Percentiles rank a stretch among this genome's conserved stretches.
Evolutionary conservation across 2,329 filamentous ascomycete genomes (phyloP).

Genomic region (Cladosporium sphaerospermum): DNA sequence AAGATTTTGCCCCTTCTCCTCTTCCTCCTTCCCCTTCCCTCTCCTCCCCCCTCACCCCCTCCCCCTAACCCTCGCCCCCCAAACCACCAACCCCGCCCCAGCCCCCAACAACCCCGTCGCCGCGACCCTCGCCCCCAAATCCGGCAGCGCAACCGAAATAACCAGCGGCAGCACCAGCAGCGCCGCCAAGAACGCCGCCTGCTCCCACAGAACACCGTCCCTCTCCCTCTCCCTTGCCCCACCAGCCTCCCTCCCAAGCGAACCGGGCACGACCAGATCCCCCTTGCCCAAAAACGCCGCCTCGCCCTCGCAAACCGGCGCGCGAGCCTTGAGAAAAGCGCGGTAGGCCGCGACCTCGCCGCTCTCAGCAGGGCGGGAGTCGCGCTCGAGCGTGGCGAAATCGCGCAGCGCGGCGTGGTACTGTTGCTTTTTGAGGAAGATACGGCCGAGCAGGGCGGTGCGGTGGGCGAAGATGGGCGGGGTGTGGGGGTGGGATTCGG

Average conservation of each 20-base stretch:
- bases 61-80: constrained; percentile 2
- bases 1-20: too few species aligned
- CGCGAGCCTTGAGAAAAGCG: constrained; percentile 49
- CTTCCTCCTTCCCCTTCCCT: too few species aligned
- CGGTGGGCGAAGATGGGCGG: constrained; percentile 49
- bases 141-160: constrained; percentile 38
- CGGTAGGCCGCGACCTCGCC: constrained; percentile 51
- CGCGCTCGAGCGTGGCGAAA: constrained; percentile 49
- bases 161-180: constrained; percentile 36
- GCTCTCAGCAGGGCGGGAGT: constrained; percentile 43
- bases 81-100: constrained; percentile 29
- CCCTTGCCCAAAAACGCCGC: constrained; percentile 52
- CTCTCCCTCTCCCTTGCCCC: not conserved
- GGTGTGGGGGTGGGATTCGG: constrained; percentile 48
- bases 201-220: constrained; percentile 1
- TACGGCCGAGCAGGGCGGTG: constrained; percentile 55
- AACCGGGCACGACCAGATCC: constrained; percentile 46
- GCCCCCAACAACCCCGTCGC: constrained; percentile 34
- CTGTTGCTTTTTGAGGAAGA: constrained; percentile 60
- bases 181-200: constrained; percentile 30
- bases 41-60: not conserved
- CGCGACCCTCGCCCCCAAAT: constrained; percentile 35
- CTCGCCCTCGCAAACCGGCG: constrained; percentile 54
- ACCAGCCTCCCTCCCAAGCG: not conserved
- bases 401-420: constrained; percentile 60